Percentiles rank a stretch among this genome's conserved stretches.
phyloP scores from a whole-genome alignment of 768 basidiomycete species.

The Leccinum ochraceum region DNA sequence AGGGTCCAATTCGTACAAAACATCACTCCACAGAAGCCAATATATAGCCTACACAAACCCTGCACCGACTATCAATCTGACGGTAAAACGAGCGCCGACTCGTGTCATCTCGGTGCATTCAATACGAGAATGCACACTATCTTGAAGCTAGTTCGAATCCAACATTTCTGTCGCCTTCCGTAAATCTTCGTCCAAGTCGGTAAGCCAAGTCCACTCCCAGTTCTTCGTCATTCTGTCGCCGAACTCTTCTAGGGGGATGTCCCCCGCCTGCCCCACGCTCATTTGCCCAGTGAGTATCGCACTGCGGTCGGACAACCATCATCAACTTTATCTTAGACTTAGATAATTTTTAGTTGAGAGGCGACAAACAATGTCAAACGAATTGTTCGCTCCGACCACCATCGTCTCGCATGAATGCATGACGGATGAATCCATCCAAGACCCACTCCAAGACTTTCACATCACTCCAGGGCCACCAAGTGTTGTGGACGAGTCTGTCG shows the following conservation, averaged over 20 bases:
- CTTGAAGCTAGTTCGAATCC: constrained; percentile 4
- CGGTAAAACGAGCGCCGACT: neutral
- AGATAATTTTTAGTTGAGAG: too few relatives aligned
- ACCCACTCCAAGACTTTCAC: too few relatives aligned
- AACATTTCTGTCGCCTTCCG: constrained; percentile 20
- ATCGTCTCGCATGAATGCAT: too few relatives aligned
- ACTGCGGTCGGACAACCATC: constrained; percentile 12
- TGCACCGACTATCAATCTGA: neutral
- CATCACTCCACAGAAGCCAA: too few relatives aligned
- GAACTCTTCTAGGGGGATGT: constrained; percentile 39
- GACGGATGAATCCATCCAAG: too few relatives aligned
- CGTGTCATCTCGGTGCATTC: neutral
- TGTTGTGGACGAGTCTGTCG: too few relatives aligned
- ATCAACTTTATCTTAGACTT: too few relatives aligned
- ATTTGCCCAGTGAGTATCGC: constrained; percentile 22
- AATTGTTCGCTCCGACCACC: too few relatives aligned
- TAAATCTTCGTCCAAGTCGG: constrained; percentile 22
- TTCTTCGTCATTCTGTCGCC: constrained; percentile 45
- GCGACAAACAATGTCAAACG: too few relatives aligned
- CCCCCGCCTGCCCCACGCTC: constrained; percentile 15
- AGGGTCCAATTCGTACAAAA: too few relatives aligned
- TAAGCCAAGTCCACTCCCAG: constrained; percentile 56
- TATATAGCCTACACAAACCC: too few relatives aligned
- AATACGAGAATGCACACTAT: neutral
- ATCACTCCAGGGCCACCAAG: too few relatives aligned